Evolutionary conservation across 176 grass and related monocot species (phyloP).

Genomic region (Zoysia japonica): DNA sequence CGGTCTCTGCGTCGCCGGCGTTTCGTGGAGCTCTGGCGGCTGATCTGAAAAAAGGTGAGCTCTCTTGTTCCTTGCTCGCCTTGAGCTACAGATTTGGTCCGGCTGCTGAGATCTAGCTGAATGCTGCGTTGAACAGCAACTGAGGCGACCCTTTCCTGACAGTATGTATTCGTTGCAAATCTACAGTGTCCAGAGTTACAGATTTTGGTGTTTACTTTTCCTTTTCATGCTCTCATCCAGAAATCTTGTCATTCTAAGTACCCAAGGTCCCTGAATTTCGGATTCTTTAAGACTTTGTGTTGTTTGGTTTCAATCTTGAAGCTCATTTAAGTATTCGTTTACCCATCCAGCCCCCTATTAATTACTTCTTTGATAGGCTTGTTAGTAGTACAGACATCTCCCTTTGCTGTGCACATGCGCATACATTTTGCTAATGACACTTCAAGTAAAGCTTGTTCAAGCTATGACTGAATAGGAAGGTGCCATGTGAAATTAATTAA

Average conservation of each 20-base stretch:
- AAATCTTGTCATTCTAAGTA: not conserved
- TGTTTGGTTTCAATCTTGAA: not conserved
- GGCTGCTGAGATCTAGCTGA: conserved; percentile 31
- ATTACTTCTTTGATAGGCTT: conserved; percentile 7
- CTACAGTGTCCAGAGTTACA: not conserved
- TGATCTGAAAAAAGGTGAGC: conserved; percentile 53
- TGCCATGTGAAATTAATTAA: not conserved
- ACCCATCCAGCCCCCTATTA: not conserved
- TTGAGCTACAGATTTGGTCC: conserved; percentile 9
- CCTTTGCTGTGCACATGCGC: not conserved
- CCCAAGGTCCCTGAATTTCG: not conserved
- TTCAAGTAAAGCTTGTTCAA: conserved; percentile 31
- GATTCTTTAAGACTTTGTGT: not conserved
- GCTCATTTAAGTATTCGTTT: not conserved
- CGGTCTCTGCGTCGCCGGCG: conserved; percentile 39
- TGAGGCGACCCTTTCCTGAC: not conserved
- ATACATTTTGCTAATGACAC: conserved; percentile 15
- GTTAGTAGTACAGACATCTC: not conserved
- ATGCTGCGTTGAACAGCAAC: conserved; percentile 7
- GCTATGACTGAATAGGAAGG: conserved; percentile 16
- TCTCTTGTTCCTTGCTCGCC: conserved; percentile 19
- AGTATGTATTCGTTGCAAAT: conserved; percentile 1
- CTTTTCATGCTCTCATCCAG: not conserved
- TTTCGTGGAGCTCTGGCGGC: conserved; percentile 37
- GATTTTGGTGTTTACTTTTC: not conserved